Base-by-base conservation (phyloP, 176 grass and related monocot genomes). In the Eleusine indica region DNA sequence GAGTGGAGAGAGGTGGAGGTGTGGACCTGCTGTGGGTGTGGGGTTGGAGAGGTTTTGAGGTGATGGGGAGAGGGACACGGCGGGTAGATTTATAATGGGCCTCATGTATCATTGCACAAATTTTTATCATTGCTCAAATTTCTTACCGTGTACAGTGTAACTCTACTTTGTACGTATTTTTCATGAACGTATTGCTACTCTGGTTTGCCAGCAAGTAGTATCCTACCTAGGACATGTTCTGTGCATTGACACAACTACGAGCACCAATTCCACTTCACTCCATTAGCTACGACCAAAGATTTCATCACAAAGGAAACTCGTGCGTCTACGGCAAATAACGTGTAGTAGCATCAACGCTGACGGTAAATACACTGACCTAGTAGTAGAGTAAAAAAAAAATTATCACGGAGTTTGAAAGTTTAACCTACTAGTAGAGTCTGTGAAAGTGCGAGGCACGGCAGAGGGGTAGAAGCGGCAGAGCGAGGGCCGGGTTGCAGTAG, bases 21-120 rank as follows among this genome's bases (percentile, higher is more conserved):
- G 77, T 89, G 69, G 76, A 22, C 83, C 75, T 47, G 42, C 52
- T 48, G 84, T 83, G 84, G 80, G n/a, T 48, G 84, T 86, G 84
- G 84, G 76, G 66, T 78, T 83, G 56, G 67, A 83, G 49, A 68
- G 84, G 72, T 69, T 83, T 80, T 77, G 76, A 76, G 77, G 76
- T 57, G 88, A 86, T 72, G 60, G 58, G 60, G 79, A 83, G 83
- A 82, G 74, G 40, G 68, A 67, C 68, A 78, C 74, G 30, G 29
- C 18, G 53, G 84, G 67, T 77, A 80, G 86, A 86, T 82, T 75
- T 82, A 90, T 66, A 66, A 66, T 66, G 63, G 63, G 37, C 29
- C 30, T 66, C 29, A 35, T 37, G 29, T 16, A 66, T 66, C 30
- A 69, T 77, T 70, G 2, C 4, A 40, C 56, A 57, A 16, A 4